Percentiles rank a stretch among this genome's conserved stretches.
Evolutionary conservation across 805 yeast genomes (phyloP).

Genomic region (Kluyveromyces aestuarii): DNA sequence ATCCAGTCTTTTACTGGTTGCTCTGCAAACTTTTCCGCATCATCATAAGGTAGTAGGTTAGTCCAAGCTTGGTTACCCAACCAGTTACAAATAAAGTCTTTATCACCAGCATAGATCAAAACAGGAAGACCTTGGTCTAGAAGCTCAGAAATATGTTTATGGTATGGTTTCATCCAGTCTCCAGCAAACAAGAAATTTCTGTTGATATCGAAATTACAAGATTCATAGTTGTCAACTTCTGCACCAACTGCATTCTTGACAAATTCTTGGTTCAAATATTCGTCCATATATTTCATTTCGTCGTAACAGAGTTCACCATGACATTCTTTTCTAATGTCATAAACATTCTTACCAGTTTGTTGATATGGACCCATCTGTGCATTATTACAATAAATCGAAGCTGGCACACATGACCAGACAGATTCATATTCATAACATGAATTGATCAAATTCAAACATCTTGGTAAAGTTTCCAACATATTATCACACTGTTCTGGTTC

Average conservation of each 20-base stretch:
- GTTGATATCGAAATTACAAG: conserved; percentile 73
- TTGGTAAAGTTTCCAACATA: conserved; percentile 59
- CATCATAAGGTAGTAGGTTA: conserved; percentile 59
- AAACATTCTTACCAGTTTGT: conserved; percentile 81
- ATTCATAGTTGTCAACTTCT: conserved; percentile 67
- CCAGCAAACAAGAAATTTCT: conserved; percentile 77
- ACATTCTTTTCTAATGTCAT: conserved; percentile 79
- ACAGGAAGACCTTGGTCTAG: conserved; percentile 72
- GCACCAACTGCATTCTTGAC: conserved; percentile 84
- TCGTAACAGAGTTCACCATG: conserved; percentile 72
- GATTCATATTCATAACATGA: conserved; percentile 69
- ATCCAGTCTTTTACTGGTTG: conserved; percentile 40
- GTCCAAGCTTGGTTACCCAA: conserved; percentile 89
- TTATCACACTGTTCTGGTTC: conserved; percentile 69
- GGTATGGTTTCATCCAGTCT: conserved; percentile 90
- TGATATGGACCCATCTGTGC: conserved; percentile 75
- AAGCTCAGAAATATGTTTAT: conserved; percentile 59
- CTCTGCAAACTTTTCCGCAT: conserved; percentile 42
- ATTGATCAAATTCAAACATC: conserved; percentile 69
- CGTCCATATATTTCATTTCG: conserved; percentile 65
- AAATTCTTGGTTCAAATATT: conserved; percentile 65
- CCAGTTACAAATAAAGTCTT: conserved; percentile 96
- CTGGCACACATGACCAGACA: conserved; percentile 85
- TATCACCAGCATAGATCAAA: conserved; percentile 89
- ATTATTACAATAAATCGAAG: conserved; percentile 81